These are phyloP conservation scores for Trypanosoma cruzi DNA, from an alignment of 208 protist species.

Conservation along the genomic window DNA sequence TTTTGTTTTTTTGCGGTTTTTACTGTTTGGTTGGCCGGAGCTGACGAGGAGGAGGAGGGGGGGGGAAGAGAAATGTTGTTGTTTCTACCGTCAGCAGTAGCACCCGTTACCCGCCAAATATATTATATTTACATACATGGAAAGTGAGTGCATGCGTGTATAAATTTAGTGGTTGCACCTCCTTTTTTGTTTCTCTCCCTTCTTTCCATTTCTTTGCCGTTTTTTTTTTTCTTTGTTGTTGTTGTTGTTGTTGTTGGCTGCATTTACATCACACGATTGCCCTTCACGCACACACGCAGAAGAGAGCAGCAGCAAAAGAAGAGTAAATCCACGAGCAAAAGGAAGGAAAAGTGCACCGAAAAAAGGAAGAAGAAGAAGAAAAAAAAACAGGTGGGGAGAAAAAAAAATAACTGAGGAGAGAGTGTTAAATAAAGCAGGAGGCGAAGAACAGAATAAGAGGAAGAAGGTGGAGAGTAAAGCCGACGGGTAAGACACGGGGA, in stretches of 20 bases:
- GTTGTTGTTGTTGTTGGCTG: neutral
- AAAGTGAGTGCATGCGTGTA: slow-evolving; percentile 10
- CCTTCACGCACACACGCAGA: no score
- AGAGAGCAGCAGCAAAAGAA: no score
- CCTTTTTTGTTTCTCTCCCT: slow-evolving; percentile 23
- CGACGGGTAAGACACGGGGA: neutral
- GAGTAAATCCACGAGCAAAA: neutral
- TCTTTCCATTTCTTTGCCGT: slow-evolving; percentile 22
- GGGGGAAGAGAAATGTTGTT: no score
- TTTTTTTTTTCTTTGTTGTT: slow-evolving; percentile 2
- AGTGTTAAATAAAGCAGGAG: neutral
- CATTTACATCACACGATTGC: no score
- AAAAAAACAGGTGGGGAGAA: neutral
- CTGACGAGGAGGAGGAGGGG: no score
- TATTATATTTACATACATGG: slow-evolving; percentile 1
- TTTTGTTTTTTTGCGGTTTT: no score
- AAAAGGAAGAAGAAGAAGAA: slow-evolving; percentile 4
- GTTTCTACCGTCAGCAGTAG: no score
- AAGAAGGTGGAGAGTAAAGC: slow-evolving; percentile 5
- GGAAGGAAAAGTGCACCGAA: neutral
- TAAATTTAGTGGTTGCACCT: neutral
- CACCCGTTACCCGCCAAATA: no score
- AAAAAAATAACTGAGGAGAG: neutral
- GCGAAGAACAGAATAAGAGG: neutral
- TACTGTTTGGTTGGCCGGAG: no score